Evolutionary conservation across 768 basidiomycete genomes (phyloP).

Genomic region (Lepiota subincarnata): DNA sequence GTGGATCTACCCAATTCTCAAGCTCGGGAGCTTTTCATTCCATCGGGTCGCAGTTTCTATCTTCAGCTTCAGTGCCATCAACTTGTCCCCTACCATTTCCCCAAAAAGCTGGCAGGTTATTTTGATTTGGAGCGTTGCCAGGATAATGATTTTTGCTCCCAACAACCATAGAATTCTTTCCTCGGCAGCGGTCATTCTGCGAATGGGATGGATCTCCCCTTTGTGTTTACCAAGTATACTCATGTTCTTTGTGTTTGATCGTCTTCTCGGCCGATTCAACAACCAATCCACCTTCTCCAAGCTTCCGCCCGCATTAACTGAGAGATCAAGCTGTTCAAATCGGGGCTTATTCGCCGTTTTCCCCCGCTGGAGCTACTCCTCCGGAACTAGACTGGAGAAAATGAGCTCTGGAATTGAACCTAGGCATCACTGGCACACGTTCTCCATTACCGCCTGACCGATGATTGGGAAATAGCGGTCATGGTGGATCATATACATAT

Average conservation of each 20-base stretch:
- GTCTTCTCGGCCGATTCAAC: not conserved
- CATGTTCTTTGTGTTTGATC: not conserved
- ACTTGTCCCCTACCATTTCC: not conserved
- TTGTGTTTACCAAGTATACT: conserved; percentile 5
- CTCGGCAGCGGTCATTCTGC: conserved; percentile 4
- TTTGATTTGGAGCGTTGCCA: not conserved
- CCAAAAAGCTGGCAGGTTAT: not conserved
- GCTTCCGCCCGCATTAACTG: conserved; percentile 5
- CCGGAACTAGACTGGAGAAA: not conserved
- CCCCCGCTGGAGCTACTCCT: not conserved
- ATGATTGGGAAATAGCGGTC: not conserved
- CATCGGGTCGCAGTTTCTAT: not conserved
- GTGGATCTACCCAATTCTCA: not conserved
- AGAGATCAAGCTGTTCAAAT: not conserved
- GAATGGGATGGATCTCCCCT: not conserved
- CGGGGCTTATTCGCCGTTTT: not conserved
- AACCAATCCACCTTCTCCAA: not conserved
- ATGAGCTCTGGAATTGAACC: too few relatives aligned
- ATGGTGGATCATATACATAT: not conserved
- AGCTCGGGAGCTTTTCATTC: conserved; percentile 3
- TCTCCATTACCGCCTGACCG: not conserved
- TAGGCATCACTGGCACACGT: too few relatives aligned
- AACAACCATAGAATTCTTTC: not conserved
- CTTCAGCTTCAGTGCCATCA: not conserved
- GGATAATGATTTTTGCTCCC: not conserved